phyloP scores from a whole-genome alignment of 768 basidiomycete genomes.

The Trametes punicea region DNA sequence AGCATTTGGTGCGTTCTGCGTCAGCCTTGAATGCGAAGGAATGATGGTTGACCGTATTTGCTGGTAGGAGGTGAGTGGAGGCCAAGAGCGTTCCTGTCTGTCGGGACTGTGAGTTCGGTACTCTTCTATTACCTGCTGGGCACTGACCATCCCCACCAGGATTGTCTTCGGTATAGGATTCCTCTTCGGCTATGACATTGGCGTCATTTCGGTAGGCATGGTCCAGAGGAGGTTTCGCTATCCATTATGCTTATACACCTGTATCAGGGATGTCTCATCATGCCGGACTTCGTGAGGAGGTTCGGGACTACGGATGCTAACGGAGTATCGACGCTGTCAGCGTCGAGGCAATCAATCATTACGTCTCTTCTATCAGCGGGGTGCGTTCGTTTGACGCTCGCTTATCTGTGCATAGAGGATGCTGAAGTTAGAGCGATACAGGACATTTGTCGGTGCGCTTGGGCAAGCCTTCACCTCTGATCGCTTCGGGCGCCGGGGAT shows the following conservation, averaged over 20 bases:
- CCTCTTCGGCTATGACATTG: constrained; percentile 74
- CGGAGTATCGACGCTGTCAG: constrained; percentile 51
- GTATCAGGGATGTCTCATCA: constrained; percentile 68
- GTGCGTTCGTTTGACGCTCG: constrained; percentile 32
- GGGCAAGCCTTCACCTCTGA: constrained; percentile 75
- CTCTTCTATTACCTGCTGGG: background rate
- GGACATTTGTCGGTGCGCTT: constrained; percentile 47
- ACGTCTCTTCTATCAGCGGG: constrained; percentile 77
- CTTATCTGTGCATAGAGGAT: background rate
- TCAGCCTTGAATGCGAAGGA: background rate
- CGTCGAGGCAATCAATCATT: constrained; percentile 70
- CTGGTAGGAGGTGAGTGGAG: constrained; percentile 19
- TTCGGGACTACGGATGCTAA: constrained; percentile 54
- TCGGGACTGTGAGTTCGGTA: background rate
- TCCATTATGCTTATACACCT: background rate
- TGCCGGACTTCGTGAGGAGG: constrained; percentile 70
- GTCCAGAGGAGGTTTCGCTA: background rate
- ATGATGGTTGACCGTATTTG: background rate
- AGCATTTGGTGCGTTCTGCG: constrained; percentile 55
- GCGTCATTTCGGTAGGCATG: constrained; percentile 62
- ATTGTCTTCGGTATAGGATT: constrained; percentile 41
- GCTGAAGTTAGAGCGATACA: background rate
- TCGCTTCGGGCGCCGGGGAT: constrained; percentile 65
- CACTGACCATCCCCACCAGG: background rate
- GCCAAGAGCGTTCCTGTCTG: background rate